Percentiles rank a stretch among this genome's conserved stretches.
Evolutionary conservation across 2,329 filamentous ascomycete species (phyloP).

Genomic region (Thelonectria olida): DNA sequence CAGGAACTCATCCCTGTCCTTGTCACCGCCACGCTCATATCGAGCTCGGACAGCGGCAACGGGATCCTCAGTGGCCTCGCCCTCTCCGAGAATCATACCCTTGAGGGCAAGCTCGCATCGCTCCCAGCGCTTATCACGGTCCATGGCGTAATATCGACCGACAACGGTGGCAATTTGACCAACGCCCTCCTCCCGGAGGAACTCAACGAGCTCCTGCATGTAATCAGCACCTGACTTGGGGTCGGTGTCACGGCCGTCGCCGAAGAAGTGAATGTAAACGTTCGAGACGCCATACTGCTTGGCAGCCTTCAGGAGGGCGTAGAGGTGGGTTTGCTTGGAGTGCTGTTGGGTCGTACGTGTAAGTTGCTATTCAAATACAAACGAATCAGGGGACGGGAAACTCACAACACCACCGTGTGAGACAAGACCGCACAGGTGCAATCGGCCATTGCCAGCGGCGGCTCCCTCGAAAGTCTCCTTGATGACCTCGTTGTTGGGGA

Average conservation of each 20-base stretch:
- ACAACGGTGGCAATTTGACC: constrained; percentile 93
- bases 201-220: constrained; percentile 85
- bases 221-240: constrained; percentile 92
- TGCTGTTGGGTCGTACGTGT: constrained; percentile 62
- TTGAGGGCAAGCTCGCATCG: constrained; percentile 89
- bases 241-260: constrained; percentile 96
- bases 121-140: constrained; percentile 99
- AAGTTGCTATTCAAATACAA: background rate
- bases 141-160: constrained; percentile 98
- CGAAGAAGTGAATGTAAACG: constrained; percentile 99
- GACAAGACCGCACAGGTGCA: constrained; percentile 91
- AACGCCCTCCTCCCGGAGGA: constrained; percentile 82
- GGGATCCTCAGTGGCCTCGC: constrained; percentile 85
- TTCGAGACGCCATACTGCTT: constrained; percentile 88
- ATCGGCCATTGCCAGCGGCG: constrained; percentile 87
- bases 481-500: constrained; percentile 81
- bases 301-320: constrained; percentile 86
- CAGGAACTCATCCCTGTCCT: constrained; percentile 95
- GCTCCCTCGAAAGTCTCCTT: constrained; percentile 79
- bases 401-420: constrained; percentile 91
- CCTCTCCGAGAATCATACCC: constrained; percentile 85
- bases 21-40: constrained; percentile 74
- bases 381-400: constrained; percentile 28
- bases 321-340: constrained; percentile 93
- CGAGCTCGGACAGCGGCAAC: constrained; percentile 87